A percentile compares a stretch with the other conserved stretches of the same genome.
phyloP scores from a whole-genome alignment of 1,284 basidiomycete genomes.

The Cutaneotrichosporon cavernicola region DNA sequence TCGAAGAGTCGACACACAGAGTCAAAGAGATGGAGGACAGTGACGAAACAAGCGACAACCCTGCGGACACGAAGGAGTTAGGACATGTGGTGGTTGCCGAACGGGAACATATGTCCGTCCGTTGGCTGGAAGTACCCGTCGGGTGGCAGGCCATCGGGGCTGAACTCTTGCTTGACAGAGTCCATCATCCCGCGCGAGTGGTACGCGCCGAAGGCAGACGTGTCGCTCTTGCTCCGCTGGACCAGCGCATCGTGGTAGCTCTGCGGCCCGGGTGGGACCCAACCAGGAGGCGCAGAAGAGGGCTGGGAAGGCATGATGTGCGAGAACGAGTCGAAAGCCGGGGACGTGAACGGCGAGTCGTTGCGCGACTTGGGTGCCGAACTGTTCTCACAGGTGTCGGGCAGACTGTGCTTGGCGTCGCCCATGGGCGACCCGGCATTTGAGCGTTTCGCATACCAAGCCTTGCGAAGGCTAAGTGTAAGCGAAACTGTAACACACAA shows the following conservation, averaged over 20 bases:
- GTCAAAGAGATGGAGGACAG: background rate
- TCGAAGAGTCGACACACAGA: background rate
- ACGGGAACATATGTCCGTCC: constrained; percentile 16
- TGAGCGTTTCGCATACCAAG: constrained; percentile 9
- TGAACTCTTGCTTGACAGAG: constrained; percentile 2
- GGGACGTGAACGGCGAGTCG: constrained; percentile 3
- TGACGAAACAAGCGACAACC: constrained; percentile 2
- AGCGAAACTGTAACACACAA: background rate
- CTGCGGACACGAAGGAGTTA: constrained; percentile 6
- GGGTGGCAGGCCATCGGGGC: background rate
- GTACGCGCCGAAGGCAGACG: constrained; percentile 4
- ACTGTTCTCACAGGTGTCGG: background rate
- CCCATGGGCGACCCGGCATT: background rate
- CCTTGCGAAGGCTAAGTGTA: constrained; percentile 3
- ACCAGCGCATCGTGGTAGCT: background rate
- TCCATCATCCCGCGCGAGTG: constrained; percentile 1
- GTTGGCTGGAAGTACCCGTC: constrained; percentile 14
- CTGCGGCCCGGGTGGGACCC: background rate
- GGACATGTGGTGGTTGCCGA: constrained; percentile 7
- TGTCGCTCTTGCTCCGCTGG: constrained; percentile 2
- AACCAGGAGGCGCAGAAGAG: background rate
- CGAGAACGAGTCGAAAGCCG: constrained; percentile 3
- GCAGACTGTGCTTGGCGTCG: background rate
- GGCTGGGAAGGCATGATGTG: background rate
- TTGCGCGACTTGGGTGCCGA: constrained; percentile 1